phyloP scores from a whole-genome alignment of 2,329 filamentous ascomycete species.

The Xylaria arbuscula region DNA sequence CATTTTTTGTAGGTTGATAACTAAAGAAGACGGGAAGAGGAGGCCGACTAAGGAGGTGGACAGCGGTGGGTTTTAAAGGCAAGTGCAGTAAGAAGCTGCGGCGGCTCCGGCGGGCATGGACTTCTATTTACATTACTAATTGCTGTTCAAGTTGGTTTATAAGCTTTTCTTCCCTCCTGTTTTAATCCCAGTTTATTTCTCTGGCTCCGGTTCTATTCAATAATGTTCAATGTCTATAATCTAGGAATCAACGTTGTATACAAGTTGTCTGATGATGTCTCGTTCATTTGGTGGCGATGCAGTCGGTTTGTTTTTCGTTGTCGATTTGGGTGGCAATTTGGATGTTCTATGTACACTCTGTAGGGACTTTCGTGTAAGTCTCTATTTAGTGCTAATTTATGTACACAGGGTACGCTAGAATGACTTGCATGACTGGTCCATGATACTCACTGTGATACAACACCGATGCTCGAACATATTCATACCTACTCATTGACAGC shows the following conservation, averaged over 20 bases:
- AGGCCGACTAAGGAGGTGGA: slow-evolving; percentile 12
- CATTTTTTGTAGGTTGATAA: neutral
- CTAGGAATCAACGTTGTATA: slow-evolving; percentile 4
- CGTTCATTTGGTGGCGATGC: neutral
- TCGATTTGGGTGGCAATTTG: slow-evolving; percentile 17
- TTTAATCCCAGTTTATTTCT: neutral
- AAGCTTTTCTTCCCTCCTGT: neutral
- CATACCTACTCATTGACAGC: too few relatives aligned
- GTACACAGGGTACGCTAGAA: slow-evolving; percentile 1
- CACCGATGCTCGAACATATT: neutral
- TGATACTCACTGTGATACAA: neutral
- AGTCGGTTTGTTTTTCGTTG: neutral
- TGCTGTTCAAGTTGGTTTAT: neutral
- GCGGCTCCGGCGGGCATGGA: slow-evolving; percentile 29
- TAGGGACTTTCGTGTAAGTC: neutral
- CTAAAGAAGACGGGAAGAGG: slow-evolving; percentile 3
- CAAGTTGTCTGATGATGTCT: slow-evolving; percentile 6
- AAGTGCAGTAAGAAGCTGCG: neutral
- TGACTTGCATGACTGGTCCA: slow-evolving; percentile 13
- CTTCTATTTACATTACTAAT: slow-evolving; percentile 25
- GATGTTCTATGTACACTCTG: neutral
- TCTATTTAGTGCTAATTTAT: neutral
- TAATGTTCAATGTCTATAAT: slow-evolving; percentile 11
- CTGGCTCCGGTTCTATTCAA: neutral
- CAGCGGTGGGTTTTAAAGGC: slow-evolving; percentile 25